Base-by-base conservation (phyloP, 2,329 filamentous ascomycete genomes). In the Hypoxylon sp. region DNA sequence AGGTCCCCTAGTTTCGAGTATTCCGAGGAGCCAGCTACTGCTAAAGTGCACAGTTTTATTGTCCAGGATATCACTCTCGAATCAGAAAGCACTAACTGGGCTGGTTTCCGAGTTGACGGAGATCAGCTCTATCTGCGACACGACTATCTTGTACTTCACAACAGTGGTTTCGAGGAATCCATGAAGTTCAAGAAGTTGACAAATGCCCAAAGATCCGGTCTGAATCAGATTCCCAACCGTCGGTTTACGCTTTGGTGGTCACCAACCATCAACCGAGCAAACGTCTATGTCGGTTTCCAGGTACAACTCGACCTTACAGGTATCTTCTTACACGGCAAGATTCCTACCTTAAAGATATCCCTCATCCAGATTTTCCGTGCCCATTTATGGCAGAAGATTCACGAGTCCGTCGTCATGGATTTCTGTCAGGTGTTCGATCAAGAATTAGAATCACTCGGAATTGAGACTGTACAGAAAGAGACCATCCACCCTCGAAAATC, bases 151-250 rank as follows among this genome's bases (percentile, higher is more conserved):
- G 80, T 84, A 13, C 75, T 84, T 52, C 80, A 84, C 75, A 81
- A 83, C 74, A 82, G 79, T 60, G 86, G 86, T 70, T 89, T 89
- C 64, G 82, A 86, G 73, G 85, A 88, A 49, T 81, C 77, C 0
- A 98, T 99, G 96, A 97, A 98, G 72, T 99, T 98, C 86, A 99
- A 99, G 82, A 99, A 99, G 80, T 84, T 99, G 66, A 99, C 96
- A 0, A 99, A 99, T 75, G 96, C 96, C 0, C 96, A 99, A 80
- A 88, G 96, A 74, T 97, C 93, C 19, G 96, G 96, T 93, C 81
- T 99, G 30, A 98, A 98, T 78, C 96, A 99, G 77, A 99, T 99
- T 78, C 96, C 96, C 0, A 99, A 99, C 78, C 93, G 96, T 88
- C 93, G 96, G 0, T 99, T 99, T 80, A 98, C 96, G 0, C 83